Percentiles rank a stretch among this genome's conserved stretches.
These are phyloP conservation scores for Candida piceae DNA, from an alignment of 805 yeast species.

Conservation along the genomic window DNA sequence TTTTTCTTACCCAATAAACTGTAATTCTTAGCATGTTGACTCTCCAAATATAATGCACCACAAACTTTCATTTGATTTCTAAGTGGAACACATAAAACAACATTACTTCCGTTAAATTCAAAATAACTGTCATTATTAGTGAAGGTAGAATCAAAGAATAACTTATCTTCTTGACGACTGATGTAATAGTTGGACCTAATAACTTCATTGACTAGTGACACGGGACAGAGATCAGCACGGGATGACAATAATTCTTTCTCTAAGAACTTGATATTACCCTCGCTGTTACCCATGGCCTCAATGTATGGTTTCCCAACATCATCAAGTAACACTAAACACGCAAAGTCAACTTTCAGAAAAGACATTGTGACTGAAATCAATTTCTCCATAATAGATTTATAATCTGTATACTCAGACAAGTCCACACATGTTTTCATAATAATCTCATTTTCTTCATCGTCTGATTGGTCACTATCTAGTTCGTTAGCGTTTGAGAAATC, in stretches of 20 bases:
- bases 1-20: slow-evolving; percentile 31
- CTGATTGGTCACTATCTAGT: neutral
- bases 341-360: slow-evolving; percentile 26
- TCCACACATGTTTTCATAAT: slow-evolving; percentile 39
- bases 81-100: slow-evolving; percentile 43
- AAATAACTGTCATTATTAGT: slow-evolving; percentile 38
- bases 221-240: slow-evolving; percentile 42
- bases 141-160: slow-evolving; percentile 30
- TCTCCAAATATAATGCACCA: slow-evolving; percentile 45
- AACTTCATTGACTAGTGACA: slow-evolving; percentile 33
- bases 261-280: slow-evolving; percentile 17
- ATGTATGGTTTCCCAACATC: slow-evolving; percentile 23
- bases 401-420: slow-evolving; percentile 42
- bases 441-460: slow-evolving; percentile 10
- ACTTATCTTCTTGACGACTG: slow-evolving; percentile 33
- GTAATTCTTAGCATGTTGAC: slow-evolving; percentile 14
- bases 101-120: slow-evolving; percentile 27
- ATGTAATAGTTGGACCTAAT: slow-evolving; percentile 34
- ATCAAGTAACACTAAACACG: slow-evolving; percentile 28
- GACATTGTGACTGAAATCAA: slow-evolving; percentile 35
- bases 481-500: neutral
- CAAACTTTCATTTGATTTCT: slow-evolving; percentile 35
- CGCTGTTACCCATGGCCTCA: slow-evolving; percentile 28
- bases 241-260: slow-evolving; percentile 34
- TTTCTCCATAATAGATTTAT: slow-evolving; percentile 32